Conservation (phyloP, 2,329 filamentous ascomycete genomes). For the Trematosphaeria pertusa region DNA sequence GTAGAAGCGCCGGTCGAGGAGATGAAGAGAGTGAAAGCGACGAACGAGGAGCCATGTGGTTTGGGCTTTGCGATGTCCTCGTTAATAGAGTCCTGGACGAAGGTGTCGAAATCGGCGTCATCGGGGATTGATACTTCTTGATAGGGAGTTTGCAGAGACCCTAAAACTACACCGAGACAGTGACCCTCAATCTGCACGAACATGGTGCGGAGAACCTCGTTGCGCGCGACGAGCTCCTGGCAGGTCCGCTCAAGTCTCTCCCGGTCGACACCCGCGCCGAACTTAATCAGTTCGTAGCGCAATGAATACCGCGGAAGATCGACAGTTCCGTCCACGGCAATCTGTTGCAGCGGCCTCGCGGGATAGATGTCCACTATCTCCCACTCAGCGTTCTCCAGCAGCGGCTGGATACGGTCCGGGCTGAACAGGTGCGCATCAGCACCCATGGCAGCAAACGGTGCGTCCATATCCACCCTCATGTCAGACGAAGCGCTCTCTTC, state of each 20-base stretch:
- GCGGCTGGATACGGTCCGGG: slow-evolving; percentile 57
- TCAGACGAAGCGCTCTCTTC: slow-evolving; percentile 36
- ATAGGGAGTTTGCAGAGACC: slow-evolving; percentile 60
- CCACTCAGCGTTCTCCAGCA: slow-evolving; percentile 60
- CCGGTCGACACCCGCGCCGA: slow-evolving; percentile 60
- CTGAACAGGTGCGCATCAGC: slow-evolving; percentile 55
- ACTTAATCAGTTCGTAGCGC: slow-evolving; percentile 70
- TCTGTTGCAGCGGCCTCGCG: slow-evolving; percentile 64
- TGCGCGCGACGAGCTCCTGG: slow-evolving; percentile 63
- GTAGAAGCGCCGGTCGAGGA: slow-evolving; percentile 61
- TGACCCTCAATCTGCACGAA: slow-evolving; percentile 61
- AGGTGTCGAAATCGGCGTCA: slow-evolving; percentile 59
- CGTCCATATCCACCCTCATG: slow-evolving; percentile 33
- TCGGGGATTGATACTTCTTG: slow-evolving; percentile 47
- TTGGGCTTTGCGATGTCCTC: slow-evolving; percentile 64
- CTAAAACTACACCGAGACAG: slow-evolving; percentile 65
- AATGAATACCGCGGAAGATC: slow-evolving; percentile 66
- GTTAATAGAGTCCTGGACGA: slow-evolving; percentile 61
- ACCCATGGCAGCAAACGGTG: slow-evolving; percentile 61
- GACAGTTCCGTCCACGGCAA: slow-evolving; percentile 66
- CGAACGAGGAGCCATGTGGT: slow-evolving; percentile 60
- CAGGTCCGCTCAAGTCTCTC: slow-evolving; percentile 59
- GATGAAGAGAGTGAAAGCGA: slow-evolving; percentile 57
- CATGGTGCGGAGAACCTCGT: slow-evolving; percentile 71
- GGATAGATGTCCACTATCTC: slow-evolving; percentile 65